Evolutionary conservation across 768 basidiomycete species (phyloP).

Genomic region (Psilocybe azurescens): DNA sequence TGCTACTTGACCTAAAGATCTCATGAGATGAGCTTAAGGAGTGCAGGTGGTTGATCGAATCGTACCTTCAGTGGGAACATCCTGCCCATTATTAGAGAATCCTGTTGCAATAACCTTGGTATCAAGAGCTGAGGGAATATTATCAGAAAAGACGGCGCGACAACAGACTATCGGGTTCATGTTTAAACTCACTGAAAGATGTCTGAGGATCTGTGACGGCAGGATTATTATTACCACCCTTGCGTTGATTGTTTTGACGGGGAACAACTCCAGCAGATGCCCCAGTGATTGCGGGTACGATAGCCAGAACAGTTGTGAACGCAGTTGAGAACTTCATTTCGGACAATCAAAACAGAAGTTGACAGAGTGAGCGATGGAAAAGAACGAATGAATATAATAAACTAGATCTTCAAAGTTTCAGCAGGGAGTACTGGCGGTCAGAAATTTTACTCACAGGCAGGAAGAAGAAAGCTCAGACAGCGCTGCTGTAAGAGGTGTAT

Average conservation of each 20-base stretch:
- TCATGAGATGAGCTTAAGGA: neutral
- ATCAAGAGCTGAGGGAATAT: slow-evolving; percentile 42
- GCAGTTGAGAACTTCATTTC: slow-evolving; percentile 58
- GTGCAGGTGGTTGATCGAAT: neutral
- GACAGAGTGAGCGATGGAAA: slow-evolving; percentile 38
- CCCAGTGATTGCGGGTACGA: slow-evolving; percentile 43
- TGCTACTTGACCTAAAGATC: slow-evolving; percentile 41
- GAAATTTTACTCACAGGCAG: neutral
- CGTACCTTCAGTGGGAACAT: slow-evolving; percentile 20
- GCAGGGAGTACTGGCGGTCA: too few species aligned
- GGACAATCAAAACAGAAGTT: slow-evolving; percentile 46
- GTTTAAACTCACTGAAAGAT: slow-evolving; percentile 38
- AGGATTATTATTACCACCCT: slow-evolving; percentile 21
- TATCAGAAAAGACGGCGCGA: neutral
- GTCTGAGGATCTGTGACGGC: slow-evolving; percentile 45
- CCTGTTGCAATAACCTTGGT: slow-evolving; percentile 32
- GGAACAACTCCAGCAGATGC: slow-evolving; percentile 36
- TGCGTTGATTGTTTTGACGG: slow-evolving; percentile 27
- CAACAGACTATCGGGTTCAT: neutral
- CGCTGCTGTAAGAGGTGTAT: slow-evolving; percentile 52
- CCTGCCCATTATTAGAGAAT: slow-evolving; percentile 33
- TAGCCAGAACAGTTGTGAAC: slow-evolving; percentile 42
- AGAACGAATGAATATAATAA: slow-evolving; percentile 31
- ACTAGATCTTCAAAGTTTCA: slow-evolving; percentile 8
- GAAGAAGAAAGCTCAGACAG: slow-evolving; percentile 44